phyloP scores from a whole-genome alignment of 2,329 filamentous ascomycete species.

The Monilinia fructicola region DNA sequence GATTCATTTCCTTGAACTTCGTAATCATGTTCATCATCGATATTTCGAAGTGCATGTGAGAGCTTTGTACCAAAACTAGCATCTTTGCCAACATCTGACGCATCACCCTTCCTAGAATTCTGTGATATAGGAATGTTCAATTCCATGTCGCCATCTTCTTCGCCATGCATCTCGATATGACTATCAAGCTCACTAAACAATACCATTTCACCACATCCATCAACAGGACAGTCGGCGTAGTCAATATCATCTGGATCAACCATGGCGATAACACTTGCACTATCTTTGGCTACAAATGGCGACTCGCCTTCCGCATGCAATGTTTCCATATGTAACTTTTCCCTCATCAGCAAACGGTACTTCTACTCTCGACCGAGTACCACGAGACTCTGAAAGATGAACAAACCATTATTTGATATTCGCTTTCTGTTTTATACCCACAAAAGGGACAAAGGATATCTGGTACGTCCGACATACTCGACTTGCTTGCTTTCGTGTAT shows the following conservation, averaged over 20 bases:
- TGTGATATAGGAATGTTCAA: conserved; percentile 17
- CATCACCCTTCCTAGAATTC: neutral
- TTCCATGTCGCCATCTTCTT: conserved; percentile 31
- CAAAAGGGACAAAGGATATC: conserved; percentile 45
- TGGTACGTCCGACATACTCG: conserved; percentile 6
- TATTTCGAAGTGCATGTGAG: conserved; percentile 29
- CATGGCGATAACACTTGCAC: conserved; percentile 30
- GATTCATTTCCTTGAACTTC: conserved; percentile 20
- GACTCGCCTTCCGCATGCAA: conserved; percentile 39
- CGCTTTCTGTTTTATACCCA: conserved; percentile 39
- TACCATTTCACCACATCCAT: conserved; percentile 61
- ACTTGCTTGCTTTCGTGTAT: neutral
- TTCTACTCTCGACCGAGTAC: conserved; percentile 15
- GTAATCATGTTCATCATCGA: conserved; percentile 28
- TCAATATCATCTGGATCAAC: conserved; percentile 39
- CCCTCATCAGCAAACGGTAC: conserved; percentile 21
- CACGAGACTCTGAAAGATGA: conserved; percentile 17
- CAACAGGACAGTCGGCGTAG: conserved; percentile 55
- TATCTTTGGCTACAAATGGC: conserved; percentile 38
- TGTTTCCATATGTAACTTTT: conserved; percentile 39
- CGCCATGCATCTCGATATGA: conserved; percentile 58
- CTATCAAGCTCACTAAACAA: conserved; percentile 52
- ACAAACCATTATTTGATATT: conserved; percentile 45
- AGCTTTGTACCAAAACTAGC: conserved; percentile 23
- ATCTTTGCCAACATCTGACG: conserved; percentile 21